Percentiles rank a stretch among this genome's conserved stretches.
phyloP scores from a whole-genome alignment of 2,329 filamentous ascomycete genomes.

The Xylariaceae sp. region DNA sequence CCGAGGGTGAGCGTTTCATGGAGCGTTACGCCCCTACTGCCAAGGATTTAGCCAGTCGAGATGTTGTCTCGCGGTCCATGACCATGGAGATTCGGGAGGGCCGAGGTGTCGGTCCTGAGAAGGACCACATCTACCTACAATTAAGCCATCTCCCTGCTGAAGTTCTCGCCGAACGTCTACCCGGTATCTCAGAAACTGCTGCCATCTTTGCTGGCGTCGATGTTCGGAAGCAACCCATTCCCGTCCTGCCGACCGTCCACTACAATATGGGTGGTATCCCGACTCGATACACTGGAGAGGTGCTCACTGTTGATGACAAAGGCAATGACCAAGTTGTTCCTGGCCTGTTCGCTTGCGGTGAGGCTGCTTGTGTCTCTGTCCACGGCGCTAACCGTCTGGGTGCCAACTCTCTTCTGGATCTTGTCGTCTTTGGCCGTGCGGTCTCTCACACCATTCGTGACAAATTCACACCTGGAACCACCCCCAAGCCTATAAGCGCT shows the following conservation, averaged over 20 bases:
- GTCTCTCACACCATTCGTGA: constrained; percentile 97
- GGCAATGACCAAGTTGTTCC: constrained; percentile 94
- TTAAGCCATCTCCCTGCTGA: constrained; percentile 93
- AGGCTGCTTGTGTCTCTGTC: constrained; percentile 96
- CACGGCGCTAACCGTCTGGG: constrained; percentile 98
- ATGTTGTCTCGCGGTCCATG: constrained; percentile 97
- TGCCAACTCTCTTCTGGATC: constrained; percentile 96
- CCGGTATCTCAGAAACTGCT: constrained; percentile 97
- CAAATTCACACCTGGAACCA: constrained; percentile 83
- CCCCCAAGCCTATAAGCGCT: constrained; percentile 78
- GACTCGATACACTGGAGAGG: constrained; percentile 96
- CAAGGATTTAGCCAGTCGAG: constrained; percentile 95
- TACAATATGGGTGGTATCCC: constrained; percentile 99
- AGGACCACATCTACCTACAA: constrained; percentile 98
- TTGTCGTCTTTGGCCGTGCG: constrained; percentile 96
- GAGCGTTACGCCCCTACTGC: constrained; percentile 97
- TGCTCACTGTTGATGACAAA: constrained; percentile 82
- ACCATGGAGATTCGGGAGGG: constrained; percentile 98
- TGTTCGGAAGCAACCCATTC: constrained; percentile 95
- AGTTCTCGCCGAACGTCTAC: constrained; percentile 92
- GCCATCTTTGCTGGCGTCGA: constrained; percentile 98
- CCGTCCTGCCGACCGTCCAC: constrained; percentile 94
- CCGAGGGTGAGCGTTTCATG: constrained; percentile 99
- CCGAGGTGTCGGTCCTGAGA: constrained; percentile 93
- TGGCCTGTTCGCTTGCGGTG: constrained; percentile 94